Conservation (phyloP, 2,329 filamentous ascomycete species). For the Fusarium nelsonii region DNA sequence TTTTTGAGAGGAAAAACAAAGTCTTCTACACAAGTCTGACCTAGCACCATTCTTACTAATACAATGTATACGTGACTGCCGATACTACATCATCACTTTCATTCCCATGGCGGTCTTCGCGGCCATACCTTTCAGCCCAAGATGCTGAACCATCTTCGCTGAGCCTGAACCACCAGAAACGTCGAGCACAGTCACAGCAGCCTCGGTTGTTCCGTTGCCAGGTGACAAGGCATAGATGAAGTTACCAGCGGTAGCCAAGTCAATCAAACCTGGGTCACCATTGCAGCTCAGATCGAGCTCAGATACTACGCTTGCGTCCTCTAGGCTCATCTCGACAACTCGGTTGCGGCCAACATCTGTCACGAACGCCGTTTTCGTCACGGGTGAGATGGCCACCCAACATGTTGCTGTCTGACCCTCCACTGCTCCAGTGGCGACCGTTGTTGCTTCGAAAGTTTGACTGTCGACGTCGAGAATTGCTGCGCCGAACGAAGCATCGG, state of each 20-base stretch:
- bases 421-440: conserved; percentile 57
- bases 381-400: conserved; percentile 65
- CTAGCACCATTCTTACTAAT: no score
- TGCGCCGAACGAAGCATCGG: conserved; percentile 70
- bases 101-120: conserved; percentile 21
- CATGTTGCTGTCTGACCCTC: conserved; percentile 67
- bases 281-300: conserved; percentile 58
- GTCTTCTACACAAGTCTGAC: no score
- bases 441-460: conserved; percentile 47
- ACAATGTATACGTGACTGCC: neutral
- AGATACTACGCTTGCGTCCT: conserved; percentile 61
- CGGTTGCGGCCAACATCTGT: conserved; percentile 66
- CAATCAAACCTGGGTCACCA: conserved; percentile 66
- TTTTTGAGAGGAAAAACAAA: no score
- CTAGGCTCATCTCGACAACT: conserved; percentile 67
- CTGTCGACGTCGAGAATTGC: conserved; percentile 60
- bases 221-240: conserved; percentile 70
- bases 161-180: conserved; percentile 31
- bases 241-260: conserved; percentile 63
- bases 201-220: conserved; percentile 59
- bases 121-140: conserved; percentile 44
- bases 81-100: conserved; percentile 5
- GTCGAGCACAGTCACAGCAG: conserved; percentile 56
- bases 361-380: conserved; percentile 67
- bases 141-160: conserved; percentile 51